Evolutionary conservation across 305 asterid genomes (phyloP).

Genomic region (Solanum hybrid): DNA sequence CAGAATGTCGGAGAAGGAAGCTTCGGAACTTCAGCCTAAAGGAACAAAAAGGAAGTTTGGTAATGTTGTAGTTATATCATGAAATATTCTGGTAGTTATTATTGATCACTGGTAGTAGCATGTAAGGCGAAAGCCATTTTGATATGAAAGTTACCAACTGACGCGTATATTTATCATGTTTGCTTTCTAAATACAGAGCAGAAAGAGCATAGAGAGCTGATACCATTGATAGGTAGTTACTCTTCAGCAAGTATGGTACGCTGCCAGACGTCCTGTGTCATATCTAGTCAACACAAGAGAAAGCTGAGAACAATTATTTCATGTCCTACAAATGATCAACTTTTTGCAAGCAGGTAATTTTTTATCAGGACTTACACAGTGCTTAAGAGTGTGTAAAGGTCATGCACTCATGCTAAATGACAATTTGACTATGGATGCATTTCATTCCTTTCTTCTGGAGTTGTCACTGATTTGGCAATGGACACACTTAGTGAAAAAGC

Average conservation of each 20-base stretch:
- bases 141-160: not conserved
- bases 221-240: slow-evolving; percentile 37
- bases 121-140: not conserved
- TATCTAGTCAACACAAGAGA: slow-evolving; percentile 81
- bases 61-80: slow-evolving; percentile 12
- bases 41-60: slow-evolving; percentile 60
- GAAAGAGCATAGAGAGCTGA: slow-evolving; percentile 58
- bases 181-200: slow-evolving; percentile 39
- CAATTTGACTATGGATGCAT: not conserved
- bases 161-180: not conserved
- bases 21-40: slow-evolving; percentile 31
- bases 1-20: slow-evolving; percentile 30
- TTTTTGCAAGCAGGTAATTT: slow-evolving; percentile 77
- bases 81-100: not conserved
- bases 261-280: slow-evolving; percentile 42
- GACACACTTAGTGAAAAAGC: not conserved
- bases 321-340: slow-evolving; percentile 77
- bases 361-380: not conserved
- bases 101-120: not conserved
- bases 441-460: not conserved
- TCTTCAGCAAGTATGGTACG: slow-evolving; percentile 46
- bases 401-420: not conserved
- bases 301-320: slow-evolving; percentile 73
- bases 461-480: not conserved
- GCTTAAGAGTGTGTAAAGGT: slow-evolving; percentile 2